phyloP scores from a whole-genome alignment of 1,139 yeast genomes.

The Magnusiomyces ingens region DNA sequence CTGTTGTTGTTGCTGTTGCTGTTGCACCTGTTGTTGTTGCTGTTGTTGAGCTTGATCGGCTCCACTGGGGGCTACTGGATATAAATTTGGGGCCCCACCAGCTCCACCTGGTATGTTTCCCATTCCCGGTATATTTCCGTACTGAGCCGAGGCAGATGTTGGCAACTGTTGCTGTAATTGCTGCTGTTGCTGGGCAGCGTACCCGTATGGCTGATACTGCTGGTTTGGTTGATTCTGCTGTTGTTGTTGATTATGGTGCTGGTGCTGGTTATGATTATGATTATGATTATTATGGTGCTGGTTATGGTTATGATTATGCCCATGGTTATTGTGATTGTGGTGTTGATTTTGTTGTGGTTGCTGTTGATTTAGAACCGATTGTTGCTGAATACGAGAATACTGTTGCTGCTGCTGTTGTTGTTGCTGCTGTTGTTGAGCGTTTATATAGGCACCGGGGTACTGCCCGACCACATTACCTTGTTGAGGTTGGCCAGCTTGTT shows the following conservation, averaged over 20 bases:
- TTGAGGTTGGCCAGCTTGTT: neutral
- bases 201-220: neutral
- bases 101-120: neutral
- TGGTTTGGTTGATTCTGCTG: neutral
- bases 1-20: constrained; percentile 1
- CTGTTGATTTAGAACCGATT: neutral
- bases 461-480: neutral
- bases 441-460: neutral
- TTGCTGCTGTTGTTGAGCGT: neutral
- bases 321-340: neutral
- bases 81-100: neutral
- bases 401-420: neutral
- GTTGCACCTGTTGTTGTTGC: neutral
- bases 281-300: neutral
- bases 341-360: neutral
- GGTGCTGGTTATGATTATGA: neutral
- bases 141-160: neutral
- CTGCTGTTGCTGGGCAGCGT: neutral
- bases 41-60: neutral
- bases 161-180: neutral
- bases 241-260: neutral
- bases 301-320: neutral
- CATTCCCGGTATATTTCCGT: neutral
- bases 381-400: no score
- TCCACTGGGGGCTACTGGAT: neutral